Base-by-base conservation (phyloP, 2,329 filamentous ascomycete species). In the Exophiala aquamarina region DNA sequence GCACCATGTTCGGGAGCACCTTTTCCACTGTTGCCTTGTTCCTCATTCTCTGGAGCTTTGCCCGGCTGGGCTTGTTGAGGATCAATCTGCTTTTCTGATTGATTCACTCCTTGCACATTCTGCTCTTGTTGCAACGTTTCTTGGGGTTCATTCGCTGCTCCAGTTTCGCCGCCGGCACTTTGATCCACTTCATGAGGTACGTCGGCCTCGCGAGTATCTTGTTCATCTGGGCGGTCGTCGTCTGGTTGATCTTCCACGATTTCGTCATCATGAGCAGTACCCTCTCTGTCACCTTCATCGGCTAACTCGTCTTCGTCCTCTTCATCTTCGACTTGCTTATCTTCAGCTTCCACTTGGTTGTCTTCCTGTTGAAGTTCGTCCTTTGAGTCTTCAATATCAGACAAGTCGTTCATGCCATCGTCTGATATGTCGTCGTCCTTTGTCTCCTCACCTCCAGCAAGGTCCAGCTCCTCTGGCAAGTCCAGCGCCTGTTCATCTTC, bases 401-500 rank as follows among this genome's bases (percentile, higher is more conserved):
- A 76, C 43, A 87, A 67, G 44, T 82, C 73, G 47, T 83, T 79
- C 39, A 86, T 63, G 14, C 61, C 56, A 52, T 83, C 79, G 29
- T 76, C 76, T 11, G 76, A 78, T 10, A 70, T 62, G 55, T 73
- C 74, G 13, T 65, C 68, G 23, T 70, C 74, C 3, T 79, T 78
- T 14, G 55, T 61, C 39, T 79, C 73, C 23, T 81, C 78, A 20
- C 87, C 73, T 7, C 81, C 85, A 55, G 92, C 86, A 45, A 93
- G 78, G 47, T 94, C 84, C 76, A 96, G 86, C 55, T 95, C 89
- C 33, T 95, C 90, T 0, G 90, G 90, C 17, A 95, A 74, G 36
- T 91, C 89, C 50, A 95, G 74, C 2, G 85, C 83, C 50, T 95
- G 84, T 59, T 89, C 84, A 63, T 95, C 86, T 58, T 92, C 81